These are phyloP conservation scores for Globisporangium cystogenes DNA, from an alignment of 352 stramenopile species.

Conservation along the genomic window DNA sequence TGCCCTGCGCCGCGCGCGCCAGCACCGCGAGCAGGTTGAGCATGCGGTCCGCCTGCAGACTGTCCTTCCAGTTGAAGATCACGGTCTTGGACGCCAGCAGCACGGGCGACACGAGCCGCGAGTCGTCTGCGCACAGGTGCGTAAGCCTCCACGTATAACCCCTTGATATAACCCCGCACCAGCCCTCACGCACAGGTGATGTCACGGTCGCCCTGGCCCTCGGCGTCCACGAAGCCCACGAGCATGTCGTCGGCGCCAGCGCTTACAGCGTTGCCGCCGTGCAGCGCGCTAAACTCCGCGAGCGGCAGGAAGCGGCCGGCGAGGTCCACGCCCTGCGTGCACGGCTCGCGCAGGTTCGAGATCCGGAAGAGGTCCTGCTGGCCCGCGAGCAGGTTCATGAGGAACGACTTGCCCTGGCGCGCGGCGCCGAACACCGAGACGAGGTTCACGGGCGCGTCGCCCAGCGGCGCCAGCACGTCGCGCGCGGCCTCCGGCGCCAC, in stretches of 20 bases:
- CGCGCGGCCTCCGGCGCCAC: constrained; percentile 48
- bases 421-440: constrained; percentile 85
- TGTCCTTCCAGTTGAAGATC: constrained; percentile 90
- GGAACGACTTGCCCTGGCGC: constrained; percentile 80
- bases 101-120: constrained; percentile 74
- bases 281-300: constrained; percentile 59
- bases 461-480: constrained; percentile 58
- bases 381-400: constrained; percentile 85
- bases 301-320: constrained; percentile 74
- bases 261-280: constrained; percentile 39
- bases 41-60: constrained; percentile 79
- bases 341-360: constrained; percentile 81
- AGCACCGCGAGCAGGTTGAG: constrained; percentile 80
- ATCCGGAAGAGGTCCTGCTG: constrained; percentile 87
- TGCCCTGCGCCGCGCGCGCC: constrained; percentile 69
- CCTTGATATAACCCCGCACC: background rate
- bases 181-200: constrained; percentile 65
- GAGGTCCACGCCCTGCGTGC: constrained; percentile 81
- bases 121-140: constrained; percentile 46
- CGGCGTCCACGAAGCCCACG: constrained; percentile 82
- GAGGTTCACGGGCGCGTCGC: constrained; percentile 65
- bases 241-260: constrained; percentile 38
- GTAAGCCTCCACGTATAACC: constrained; percentile 5
- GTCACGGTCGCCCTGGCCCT: constrained; percentile 80
- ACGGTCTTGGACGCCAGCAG: constrained; percentile 82